phyloP scores from a whole-genome alignment of 106 monocot species.

The Dendrobium huoshanense region DNA sequence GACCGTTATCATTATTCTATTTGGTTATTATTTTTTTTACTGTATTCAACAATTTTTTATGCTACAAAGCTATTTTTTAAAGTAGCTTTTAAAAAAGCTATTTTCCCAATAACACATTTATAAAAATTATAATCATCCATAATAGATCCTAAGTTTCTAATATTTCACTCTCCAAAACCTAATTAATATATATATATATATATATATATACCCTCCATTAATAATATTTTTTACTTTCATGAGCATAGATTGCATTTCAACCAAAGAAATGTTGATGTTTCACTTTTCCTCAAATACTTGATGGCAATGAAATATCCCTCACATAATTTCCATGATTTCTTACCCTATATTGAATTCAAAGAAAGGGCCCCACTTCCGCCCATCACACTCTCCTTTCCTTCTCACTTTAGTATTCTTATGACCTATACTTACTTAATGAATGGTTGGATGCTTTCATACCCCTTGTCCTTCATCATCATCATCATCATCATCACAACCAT shows the following conservation, averaged over 20 bases:
- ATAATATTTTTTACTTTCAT: neutral
- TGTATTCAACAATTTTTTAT: too few species aligned
- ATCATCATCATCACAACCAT: neutral
- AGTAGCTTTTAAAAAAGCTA: too few species aligned
- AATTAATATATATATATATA: too few species aligned
- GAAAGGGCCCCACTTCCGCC: neutral
- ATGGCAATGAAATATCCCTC: neutral
- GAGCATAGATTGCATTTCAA: neutral
- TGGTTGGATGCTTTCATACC: neutral
- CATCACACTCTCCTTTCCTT: slow-evolving; percentile 1
- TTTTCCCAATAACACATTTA: too few species aligned
- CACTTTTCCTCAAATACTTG: neutral
- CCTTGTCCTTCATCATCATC: neutral
- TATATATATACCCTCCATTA: neutral
- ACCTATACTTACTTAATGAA: neutral
- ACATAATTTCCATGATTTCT: neutral
- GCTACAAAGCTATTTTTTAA: too few species aligned
- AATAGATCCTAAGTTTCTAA: too few species aligned
- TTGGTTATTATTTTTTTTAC: too few species aligned
- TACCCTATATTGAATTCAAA: neutral
- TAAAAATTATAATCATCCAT: too few species aligned
- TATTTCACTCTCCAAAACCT: neutral
- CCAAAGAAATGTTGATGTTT: neutral
- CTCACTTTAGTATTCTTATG: slow-evolving; percentile 4
- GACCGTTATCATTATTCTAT: too few species aligned